Evolutionary conservation across 345 rosid genomes (phyloP).

Genomic region (Brassica juncea): DNA sequence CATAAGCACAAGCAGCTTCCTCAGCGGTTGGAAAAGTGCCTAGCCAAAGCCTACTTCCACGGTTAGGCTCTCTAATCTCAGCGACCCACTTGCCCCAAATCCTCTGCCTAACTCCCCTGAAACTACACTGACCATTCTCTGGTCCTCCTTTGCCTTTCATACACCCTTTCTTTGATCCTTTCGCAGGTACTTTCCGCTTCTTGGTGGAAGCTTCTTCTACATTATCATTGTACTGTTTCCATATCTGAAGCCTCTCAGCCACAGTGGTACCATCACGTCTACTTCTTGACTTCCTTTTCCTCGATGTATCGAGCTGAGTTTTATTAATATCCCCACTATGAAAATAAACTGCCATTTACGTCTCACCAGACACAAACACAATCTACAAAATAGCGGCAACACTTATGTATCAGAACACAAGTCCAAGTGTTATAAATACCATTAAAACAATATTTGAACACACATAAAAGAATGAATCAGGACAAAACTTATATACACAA

Average conservation of each 20-base stretch:
- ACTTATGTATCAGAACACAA: conserved; percentile 1
- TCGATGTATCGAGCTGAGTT: conserved; percentile 25
- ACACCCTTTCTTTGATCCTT: conserved; percentile 81
- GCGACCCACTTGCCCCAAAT: conserved; percentile 96
- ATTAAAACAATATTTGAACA: neutral
- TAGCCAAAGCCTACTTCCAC: conserved; percentile 76
- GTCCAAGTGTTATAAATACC: neutral
- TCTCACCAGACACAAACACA: neutral
- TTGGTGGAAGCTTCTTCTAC: conserved; percentile 17
- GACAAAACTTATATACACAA: neutral
- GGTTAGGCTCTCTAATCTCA: conserved; percentile 72
- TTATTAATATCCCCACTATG: neutral
- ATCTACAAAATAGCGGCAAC: conserved; percentile 1
- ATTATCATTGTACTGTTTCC: conserved; percentile 57
- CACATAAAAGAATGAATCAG: no score
- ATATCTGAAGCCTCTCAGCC: conserved; percentile 51
- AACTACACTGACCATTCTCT: conserved; percentile 55
- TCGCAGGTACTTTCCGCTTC: conserved; percentile 57
- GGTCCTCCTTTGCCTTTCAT: conserved; percentile 98
- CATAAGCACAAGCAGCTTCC: conserved; percentile 78
- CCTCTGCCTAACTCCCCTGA: conserved; percentile 87
- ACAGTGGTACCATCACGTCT: conserved; percentile 52
- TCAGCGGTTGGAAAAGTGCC: conserved; percentile 80
- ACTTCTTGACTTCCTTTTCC: conserved; percentile 57
- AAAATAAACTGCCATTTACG: conserved; percentile 43